These are phyloP conservation scores for Piper longum DNA, from an alignment of 164 flowering plant species.

Conservation along the genomic window DNA sequence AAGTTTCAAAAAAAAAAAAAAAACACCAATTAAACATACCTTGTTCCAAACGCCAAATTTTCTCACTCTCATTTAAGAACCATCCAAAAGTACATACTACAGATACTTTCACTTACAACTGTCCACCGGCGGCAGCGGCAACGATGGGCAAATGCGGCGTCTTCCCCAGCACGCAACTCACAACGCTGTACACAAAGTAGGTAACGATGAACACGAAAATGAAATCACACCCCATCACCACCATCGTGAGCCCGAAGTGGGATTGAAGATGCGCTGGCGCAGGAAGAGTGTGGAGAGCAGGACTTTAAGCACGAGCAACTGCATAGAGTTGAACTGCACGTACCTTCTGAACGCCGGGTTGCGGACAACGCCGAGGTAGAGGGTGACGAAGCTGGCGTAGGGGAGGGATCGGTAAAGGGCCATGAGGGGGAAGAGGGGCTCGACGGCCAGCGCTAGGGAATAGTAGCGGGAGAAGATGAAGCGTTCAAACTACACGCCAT, in stretches of 20 bases:
- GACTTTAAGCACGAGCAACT: conserved; percentile 82
- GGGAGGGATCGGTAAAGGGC: conserved; percentile 59
- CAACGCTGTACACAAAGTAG: conserved; percentile 55
- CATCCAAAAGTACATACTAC: background rate
- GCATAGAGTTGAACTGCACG: conserved; percentile 85
- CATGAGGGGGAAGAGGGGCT: conserved; percentile 63
- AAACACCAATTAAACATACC: no score
- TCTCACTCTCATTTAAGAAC: no score
- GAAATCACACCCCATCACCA: conserved; percentile 38
- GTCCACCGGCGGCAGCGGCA: conserved; percentile 77
- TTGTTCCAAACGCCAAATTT: no score
- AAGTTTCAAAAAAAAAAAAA: no score
- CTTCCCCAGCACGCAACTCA: conserved; percentile 38
- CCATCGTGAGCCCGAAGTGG: conserved; percentile 36
- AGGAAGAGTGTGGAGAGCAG: conserved; percentile 55
- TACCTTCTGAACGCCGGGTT: conserved; percentile 54
- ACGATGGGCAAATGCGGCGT: conserved; percentile 79
- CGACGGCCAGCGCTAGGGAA: conserved; percentile 24
- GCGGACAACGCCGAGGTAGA: conserved; percentile 66
- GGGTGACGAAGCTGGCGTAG: conserved; percentile 58
- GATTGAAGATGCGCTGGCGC: conserved; percentile 44
- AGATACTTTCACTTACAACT: conserved; percentile 14
- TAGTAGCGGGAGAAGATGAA: conserved; percentile 51
- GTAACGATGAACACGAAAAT: conserved; percentile 41
- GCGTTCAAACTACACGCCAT: conserved; percentile 81